Evolutionary conservation across 441 rosid genomes (phyloP).

Genomic region (Geranium incanum): DNA sequence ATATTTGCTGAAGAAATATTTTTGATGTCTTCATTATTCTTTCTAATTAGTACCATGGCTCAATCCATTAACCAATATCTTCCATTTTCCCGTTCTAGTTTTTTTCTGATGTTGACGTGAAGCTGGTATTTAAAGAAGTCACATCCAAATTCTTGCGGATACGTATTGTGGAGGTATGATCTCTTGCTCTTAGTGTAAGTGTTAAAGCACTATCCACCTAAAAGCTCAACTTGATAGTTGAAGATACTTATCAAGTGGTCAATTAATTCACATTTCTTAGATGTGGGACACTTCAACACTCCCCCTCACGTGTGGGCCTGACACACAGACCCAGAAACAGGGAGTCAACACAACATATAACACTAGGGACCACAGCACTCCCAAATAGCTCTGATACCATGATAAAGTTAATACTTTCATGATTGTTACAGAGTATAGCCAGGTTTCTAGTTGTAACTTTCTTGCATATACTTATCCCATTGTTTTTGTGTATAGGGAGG

Average conservation of each 20-base stretch:
- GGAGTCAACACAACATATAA: too few relatives aligned
- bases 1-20: neutral
- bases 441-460: neutral
- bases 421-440: too few relatives aligned
- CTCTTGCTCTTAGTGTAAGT: slow-evolving; percentile 16
- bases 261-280: too few relatives aligned
- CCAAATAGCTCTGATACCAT: too few relatives aligned
- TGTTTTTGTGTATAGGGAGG: slow-evolving; percentile 9
- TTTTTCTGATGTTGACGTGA: slow-evolving; percentile 92
- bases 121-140: slow-evolving; percentile 93
- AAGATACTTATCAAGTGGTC: too few relatives aligned
- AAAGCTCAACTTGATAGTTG: too few relatives aligned
- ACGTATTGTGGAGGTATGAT: slow-evolving; percentile 85
- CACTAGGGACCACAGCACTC: too few relatives aligned
- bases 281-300: too few relatives aligned
- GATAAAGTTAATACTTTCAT: too few relatives aligned
- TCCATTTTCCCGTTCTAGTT: slow-evolving; percentile 38
- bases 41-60: neutral
- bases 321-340: too few relatives aligned
- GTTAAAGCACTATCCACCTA: too few relatives aligned
- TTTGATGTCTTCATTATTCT: neutral
- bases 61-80: neutral
- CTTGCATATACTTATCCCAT: neutral
- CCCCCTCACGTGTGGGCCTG: too few relatives aligned
- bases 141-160: slow-evolving; percentile 75